These are phyloP conservation scores for Phialemonium atrogriseum DNA, from an alignment of 2,329 filamentous ascomycete species.

Conservation along the genomic window DNA sequence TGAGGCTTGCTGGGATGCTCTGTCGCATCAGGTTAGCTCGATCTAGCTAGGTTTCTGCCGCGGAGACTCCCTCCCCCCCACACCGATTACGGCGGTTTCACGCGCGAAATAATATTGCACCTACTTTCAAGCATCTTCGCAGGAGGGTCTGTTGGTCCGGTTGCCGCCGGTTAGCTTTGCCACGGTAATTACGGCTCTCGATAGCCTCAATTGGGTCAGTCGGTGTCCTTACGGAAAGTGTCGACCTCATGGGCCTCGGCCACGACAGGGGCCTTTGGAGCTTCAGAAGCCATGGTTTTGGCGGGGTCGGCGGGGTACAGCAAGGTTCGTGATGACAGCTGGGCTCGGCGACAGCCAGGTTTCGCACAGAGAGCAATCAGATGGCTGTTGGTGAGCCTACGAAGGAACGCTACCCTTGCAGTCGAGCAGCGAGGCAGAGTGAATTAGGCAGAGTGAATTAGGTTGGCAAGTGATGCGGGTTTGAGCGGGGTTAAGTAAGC, in stretches of 20 bases:
- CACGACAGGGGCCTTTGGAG: slow-evolving; percentile 50
- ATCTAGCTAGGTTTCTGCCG: slow-evolving; percentile 5
- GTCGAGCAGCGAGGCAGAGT: no score
- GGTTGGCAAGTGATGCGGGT: no score
- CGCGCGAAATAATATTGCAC: slow-evolving; percentile 18
- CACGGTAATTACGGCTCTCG: no score
- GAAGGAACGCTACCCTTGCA: no score
- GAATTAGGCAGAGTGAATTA: no score
- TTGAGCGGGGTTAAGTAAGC: no score
- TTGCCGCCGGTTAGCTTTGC: no score
- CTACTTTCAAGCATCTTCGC: slow-evolving; percentile 61
- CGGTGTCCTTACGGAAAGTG: slow-evolving; percentile 55
- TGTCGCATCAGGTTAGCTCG: slow-evolving; percentile 32
- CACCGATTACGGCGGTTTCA: neutral
- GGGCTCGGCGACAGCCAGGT: no score
- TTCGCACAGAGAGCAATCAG: no score
- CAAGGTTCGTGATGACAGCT: no score
- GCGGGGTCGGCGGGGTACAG: slow-evolving; percentile 4
- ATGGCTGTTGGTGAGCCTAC: no score
- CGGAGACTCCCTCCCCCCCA: neutral
- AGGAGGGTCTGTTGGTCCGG: slow-evolving; percentile 44
- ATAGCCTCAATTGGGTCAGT: slow-evolving; percentile 8
- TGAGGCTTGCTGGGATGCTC: slow-evolving; percentile 65
- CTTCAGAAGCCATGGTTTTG: slow-evolving; percentile 35
- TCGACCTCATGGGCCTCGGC: slow-evolving; percentile 69